Base-by-base conservation (phyloP, 2,329 filamentous ascomycete species). In the Diplodia intermedia region DNA sequence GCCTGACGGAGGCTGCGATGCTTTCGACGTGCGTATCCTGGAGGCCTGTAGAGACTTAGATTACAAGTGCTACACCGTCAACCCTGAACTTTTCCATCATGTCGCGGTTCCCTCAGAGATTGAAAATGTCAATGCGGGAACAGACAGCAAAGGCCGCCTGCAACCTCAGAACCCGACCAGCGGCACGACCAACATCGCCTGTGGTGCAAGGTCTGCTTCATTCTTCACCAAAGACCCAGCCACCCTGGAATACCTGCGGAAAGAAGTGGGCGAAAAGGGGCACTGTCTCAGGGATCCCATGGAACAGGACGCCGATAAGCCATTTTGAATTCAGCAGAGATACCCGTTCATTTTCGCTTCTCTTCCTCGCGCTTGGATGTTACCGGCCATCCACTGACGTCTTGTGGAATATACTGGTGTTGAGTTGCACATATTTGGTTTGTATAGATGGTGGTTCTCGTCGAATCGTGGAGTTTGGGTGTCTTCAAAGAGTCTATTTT, bases 51-150 rank as follows among this genome's bases (percentile, higher is more conserved):
- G 79, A 6, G 77, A 80, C 66, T 49, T 70, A 0, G 75, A 72
- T 7, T 76, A 76, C 71, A 68, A 70, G 47, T 82, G 80, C 70
- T 80, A 73, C 70, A 78, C 72, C 23, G 74, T 77, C 3, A 75
- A 73, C 31, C 79, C 79, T 1, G 79, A 81, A 68, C 57, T 81
- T n/a, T 80, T 82, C 66, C 79, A 81, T 67, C 80, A 81, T 67
- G 69, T 73, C 31, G 71, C 75, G 20, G 75, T 71, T 7, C 67
- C 61, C 29, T 77, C 73, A 31, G 77, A 78, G 70, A 80, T 81
- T 66, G 72, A 71, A 4, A 66, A 69, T 8, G 71, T 73, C n/a
- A 70, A 74, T 65, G 66, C 70, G n/a, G 67, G 68, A 38, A 55
- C 38, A 15, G 55, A 65, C 52, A 50, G 63, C 43, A 70, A 52